Evolutionary conservation across 176 grass and related monocot species (phyloP).

Genomic region (Luzula sylvatica): DNA sequence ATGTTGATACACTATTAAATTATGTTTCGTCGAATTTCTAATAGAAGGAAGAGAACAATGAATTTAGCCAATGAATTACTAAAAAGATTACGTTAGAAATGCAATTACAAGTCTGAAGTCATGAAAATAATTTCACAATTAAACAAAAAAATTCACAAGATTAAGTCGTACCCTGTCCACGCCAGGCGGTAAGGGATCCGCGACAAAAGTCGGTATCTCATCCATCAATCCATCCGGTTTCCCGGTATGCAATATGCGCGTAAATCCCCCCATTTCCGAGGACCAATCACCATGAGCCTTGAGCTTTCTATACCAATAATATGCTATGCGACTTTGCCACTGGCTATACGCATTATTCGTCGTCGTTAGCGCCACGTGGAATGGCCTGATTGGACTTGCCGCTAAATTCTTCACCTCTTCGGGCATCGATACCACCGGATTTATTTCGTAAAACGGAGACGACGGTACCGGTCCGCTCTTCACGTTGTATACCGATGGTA

Average conservation of each 20-base stretch:
- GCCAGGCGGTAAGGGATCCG: slow-evolving; percentile 55
- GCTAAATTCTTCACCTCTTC: slow-evolving; percentile 16
- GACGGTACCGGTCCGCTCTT: not conserved
- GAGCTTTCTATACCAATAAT: slow-evolving; percentile 85
- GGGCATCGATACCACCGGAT: slow-evolving; percentile 41
- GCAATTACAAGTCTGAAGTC: too few relatives aligned
- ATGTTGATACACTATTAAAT: too few relatives aligned
- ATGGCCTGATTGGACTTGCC: slow-evolving; percentile 24
- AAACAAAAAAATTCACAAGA: too few relatives aligned
- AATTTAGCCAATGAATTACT: too few relatives aligned
- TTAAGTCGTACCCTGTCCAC: slow-evolving; percentile 41
- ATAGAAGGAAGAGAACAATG: too few relatives aligned
- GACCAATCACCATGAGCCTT: slow-evolving; percentile 29
- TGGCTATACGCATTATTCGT: slow-evolving; percentile 47
- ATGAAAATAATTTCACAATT: too few relatives aligned
- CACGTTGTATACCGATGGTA: not conserved
- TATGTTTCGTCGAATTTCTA: too few relatives aligned
- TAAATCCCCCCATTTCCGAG: slow-evolving; percentile 83
- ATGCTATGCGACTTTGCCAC: slow-evolving; percentile 86
- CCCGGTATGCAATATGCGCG: slow-evolving; percentile 72
- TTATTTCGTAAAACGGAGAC: not conserved
- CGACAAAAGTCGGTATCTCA: slow-evolving; percentile 92
- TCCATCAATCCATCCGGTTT: slow-evolving; percentile 57
- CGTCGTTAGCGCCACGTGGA: slow-evolving; percentile 75
- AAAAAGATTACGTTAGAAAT: too few relatives aligned